Evolutionary conservation across 2,329 filamentous ascomycete species (phyloP), one percentile per base, ranked within the genome.

Genomic region (Coleophoma cylindrospora): DNA sequence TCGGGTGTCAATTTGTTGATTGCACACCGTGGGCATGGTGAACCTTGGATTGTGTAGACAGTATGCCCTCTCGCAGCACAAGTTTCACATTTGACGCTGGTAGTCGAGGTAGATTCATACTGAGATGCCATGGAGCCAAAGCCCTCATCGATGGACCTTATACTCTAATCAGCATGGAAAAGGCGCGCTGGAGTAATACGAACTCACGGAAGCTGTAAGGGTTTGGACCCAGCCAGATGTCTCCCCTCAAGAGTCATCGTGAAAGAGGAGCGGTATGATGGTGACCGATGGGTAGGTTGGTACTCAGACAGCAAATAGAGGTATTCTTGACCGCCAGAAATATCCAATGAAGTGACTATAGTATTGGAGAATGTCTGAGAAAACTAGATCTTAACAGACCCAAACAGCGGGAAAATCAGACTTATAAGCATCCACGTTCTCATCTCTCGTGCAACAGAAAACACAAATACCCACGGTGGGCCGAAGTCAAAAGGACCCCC

Each of bases 171-270:
- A 41, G 40, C 15, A 8, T 17, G 7, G 40, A 21, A 15, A 41
- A 41, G 40, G 11, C 17, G 15, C 2, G 40, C 22, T 41, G 14
- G 22, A 38, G 36, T 14, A 15, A 41, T 41, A 9, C 15, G 32
- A 27, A 44, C 41, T 44, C 12, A 44, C 41, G 41, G 41, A 32
- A 44, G 41, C 32, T 44, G 41, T 44, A 44, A 21, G n/a, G 41
- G 15, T 22, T 44, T 21, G 21, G 27, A 32, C 5, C 41, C n/a
- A 27, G 27, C 27, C 27, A 27, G 27, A 27, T 27, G 27, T 27
- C 27, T 27, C 27, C 27, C 27, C 9, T 27, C 27, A 10, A 27
- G 27, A 27, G 27, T 27, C 27, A 27, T 27, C 27, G 27, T 27
- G 27, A 27, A 17, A 45, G 27, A 14, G 12, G n/a, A 33, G 33